These are phyloP conservation scores for Vitis hybrid DNA, from an alignment of 177 flowering plant genomes.

Conservation along the genomic window DNA sequence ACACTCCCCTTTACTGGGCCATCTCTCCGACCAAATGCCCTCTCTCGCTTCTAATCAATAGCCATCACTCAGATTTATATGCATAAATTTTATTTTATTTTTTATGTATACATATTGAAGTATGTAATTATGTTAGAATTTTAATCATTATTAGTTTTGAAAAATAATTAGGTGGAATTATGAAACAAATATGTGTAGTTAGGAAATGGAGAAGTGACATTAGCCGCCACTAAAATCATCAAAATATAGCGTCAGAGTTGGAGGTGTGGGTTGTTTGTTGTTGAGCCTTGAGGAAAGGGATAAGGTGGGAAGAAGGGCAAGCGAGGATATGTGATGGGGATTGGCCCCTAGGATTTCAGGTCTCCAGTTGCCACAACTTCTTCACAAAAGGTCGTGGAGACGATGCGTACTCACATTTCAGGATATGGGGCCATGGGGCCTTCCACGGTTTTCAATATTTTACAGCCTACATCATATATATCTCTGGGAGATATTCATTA, in stretches of 20 bases:
- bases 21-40: neutral
- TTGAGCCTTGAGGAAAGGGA: conserved; percentile 11
- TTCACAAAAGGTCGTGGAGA: conserved; percentile 22
- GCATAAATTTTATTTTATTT: no score
- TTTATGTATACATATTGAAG: no score
- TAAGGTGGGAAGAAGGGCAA: conserved; percentile 14
- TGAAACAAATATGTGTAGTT: no score
- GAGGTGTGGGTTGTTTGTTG: neutral
- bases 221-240: neutral
- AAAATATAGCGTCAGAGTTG: no score
- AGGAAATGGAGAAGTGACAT: no score
- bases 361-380: conserved; percentile 31
- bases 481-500: no score
- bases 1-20: conserved; percentile 34
- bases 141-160: neutral
- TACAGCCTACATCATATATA: no score
- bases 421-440: conserved; percentile 7
- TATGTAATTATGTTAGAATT: neutral
- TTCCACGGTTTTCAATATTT: neutral
- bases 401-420: conserved; percentile 12
- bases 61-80: neutral
- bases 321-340: conserved; percentile 29
- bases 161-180: no score
- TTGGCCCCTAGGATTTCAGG: conserved; percentile 29
- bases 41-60: neutral